Evolutionary conservation across 192 early-diverging fungal species (phyloP), one percentile per base, ranked within the genome.

Genomic region (Coemansia sp.): DNA sequence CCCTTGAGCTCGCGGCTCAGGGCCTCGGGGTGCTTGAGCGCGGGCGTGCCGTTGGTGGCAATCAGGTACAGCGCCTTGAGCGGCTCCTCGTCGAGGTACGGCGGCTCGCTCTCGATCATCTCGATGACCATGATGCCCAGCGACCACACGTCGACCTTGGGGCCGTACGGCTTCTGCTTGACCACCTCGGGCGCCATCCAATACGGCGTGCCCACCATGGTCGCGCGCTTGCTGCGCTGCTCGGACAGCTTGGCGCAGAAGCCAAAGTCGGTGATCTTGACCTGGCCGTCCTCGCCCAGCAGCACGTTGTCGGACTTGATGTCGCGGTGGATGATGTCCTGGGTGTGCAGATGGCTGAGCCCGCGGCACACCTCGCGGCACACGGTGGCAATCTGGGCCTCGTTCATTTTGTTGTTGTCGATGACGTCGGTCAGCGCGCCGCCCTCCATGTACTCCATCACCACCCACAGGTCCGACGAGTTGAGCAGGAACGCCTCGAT

Each of bases 391-490:
- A 98, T 97, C 68, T 98, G 95, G 20, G 77, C 82, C 77, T 98
- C 94, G n/a, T 83, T 85, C 83, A 98, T 76, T 48, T 82, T 82
- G 70, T 86, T 93, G 80, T 96, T 95, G 67, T 90, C 90, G 70
- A 98, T 97, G 21, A 97, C 88, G 64, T 98, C 95, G 21, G 93
- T 98, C 70, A 98, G 79, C 14, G 94, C 84, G 42, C 96, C 96
- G 42, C 93, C 96, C 70, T 98, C 96, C 94, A 98, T 98, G 71
- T 88, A 92, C 78, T 98, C 96, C 91, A 98, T 93, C 23, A 98
- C 85, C 12, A 98, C 90, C 96, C 96, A 98, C 54, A 98, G 76
- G 35, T 97, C 94, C 22, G 58, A 50, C 50, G 79, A 80, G 64
- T 85, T 86, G 45, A 94, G 84, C 59, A 98, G 73, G 71, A 88